Percentiles rank a stretch among this genome's conserved stretches.
phyloP scores from a whole-genome alignment of 805 yeast species.

The Monosporozyma solicola region DNA sequence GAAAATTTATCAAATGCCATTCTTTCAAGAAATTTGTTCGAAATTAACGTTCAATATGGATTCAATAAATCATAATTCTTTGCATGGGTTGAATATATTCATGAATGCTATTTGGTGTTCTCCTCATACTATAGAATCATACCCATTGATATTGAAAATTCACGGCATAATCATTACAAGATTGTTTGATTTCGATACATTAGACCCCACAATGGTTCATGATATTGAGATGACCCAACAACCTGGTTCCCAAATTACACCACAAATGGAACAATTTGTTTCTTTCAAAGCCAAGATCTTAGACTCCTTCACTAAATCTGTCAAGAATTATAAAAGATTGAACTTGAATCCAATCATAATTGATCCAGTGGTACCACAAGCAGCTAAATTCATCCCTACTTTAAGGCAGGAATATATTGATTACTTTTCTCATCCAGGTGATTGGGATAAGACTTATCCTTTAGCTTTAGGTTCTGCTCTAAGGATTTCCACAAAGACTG shows the following conservation, averaged over 20 bases:
- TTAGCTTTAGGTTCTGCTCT: slow-evolving; percentile 21
- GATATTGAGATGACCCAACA: background rate
- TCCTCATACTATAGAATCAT: slow-evolving; percentile 20
- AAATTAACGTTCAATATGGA: slow-evolving; percentile 8
- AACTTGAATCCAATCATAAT: slow-evolving; percentile 21
- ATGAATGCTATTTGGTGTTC: slow-evolving; percentile 26
- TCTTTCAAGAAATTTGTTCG: slow-evolving; percentile 24
- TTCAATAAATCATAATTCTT: slow-evolving; percentile 9
- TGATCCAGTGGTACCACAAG: slow-evolving; percentile 22
- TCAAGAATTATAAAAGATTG: slow-evolving; percentile 18
- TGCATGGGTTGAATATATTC: slow-evolving; percentile 27
- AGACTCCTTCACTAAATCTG: slow-evolving; percentile 19
- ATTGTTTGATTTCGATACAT: slow-evolving; percentile 28
- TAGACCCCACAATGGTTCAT: slow-evolving; percentile 4
- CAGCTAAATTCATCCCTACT: slow-evolving; percentile 16
- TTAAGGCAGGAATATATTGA: slow-evolving; percentile 18
- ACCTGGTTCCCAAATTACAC: background rate
- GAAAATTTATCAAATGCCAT: slow-evolving; percentile 23
- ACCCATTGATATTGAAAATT: slow-evolving; percentile 23
- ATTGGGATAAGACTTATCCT: slow-evolving; percentile 29
- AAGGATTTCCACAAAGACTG: slow-evolving; percentile 19
- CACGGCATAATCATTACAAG: slow-evolving; percentile 31
- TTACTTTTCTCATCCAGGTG: slow-evolving; percentile 25
- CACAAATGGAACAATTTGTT: slow-evolving; percentile 12
- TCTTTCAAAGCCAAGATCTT: slow-evolving; percentile 28